Evolutionary conservation across 164 flowering plant genomes (phyloP).

Genomic region (Liriodendron chinense): DNA sequence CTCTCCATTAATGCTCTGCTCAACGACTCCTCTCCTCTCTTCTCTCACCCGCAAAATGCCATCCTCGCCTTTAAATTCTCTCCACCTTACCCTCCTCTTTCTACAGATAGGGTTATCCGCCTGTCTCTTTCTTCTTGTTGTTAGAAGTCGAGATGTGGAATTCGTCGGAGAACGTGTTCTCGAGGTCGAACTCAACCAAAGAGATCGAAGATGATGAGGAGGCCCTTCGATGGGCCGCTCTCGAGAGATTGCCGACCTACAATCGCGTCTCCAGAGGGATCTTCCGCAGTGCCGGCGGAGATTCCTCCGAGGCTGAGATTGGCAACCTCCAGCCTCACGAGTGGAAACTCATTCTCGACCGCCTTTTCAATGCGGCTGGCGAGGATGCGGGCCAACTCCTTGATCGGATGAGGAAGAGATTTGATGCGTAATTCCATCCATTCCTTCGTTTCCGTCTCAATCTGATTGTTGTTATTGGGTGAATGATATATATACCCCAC

Average conservation of each 20-base stretch:
- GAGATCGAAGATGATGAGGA: slow-evolving; percentile 70
- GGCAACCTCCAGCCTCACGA: slow-evolving; percentile 46
- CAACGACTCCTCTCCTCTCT: slow-evolving; percentile 7
- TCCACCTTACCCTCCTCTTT: slow-evolving; percentile 32
- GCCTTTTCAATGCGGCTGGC: slow-evolving; percentile 50
- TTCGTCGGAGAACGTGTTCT: slow-evolving; percentile 60
- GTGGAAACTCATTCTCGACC: slow-evolving; percentile 53
- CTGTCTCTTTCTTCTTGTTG: slow-evolving; percentile 19
- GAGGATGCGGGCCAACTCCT: slow-evolving; percentile 66
- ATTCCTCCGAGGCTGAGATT: slow-evolving; percentile 53
- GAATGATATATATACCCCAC: neutral
- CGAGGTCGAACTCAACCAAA: slow-evolving; percentile 21
- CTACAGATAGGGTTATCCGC: slow-evolving; percentile 24
- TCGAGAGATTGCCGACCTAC: slow-evolving; percentile 85
- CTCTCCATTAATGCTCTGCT: neutral
- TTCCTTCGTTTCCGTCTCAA: neutral
- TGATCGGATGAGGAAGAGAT: slow-evolving; percentile 61
- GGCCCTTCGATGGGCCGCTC: slow-evolving; percentile 82
- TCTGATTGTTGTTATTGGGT: neutral
- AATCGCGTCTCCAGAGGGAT: slow-evolving; percentile 75
- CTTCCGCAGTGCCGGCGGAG: slow-evolving; percentile 65
- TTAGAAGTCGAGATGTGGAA: slow-evolving; percentile 59
- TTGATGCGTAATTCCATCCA: slow-evolving; percentile 55
- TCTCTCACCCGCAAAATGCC: neutral
- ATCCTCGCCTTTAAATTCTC: slow-evolving; percentile 28